These are phyloP conservation scores for Pseudocercospora ulei DNA, from an alignment of 2,329 filamentous ascomycete genomes.

Conservation along the genomic window DNA sequence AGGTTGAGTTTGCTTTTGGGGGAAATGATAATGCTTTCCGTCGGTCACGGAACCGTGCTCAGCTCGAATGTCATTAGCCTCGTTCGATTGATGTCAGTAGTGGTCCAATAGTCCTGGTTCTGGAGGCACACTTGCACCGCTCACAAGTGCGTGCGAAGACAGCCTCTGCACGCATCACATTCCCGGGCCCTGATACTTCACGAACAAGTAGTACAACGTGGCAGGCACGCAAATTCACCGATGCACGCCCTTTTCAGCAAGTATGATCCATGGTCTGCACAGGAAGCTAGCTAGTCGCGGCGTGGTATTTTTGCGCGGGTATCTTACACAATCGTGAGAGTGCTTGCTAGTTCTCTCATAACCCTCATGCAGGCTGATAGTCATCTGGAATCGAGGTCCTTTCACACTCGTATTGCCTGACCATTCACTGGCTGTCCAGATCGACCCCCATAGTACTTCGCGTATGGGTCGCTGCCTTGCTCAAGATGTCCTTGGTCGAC, in stretches of 20 bases:
- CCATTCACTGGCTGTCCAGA: constrained; percentile 1
- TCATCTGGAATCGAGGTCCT: constrained; percentile 6
- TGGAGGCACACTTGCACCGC: too few species aligned
- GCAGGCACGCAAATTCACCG: not conserved
- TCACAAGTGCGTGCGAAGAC: too few species aligned
- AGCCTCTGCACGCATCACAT: too few species aligned
- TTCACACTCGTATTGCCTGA: not conserved
- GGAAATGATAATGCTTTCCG: too few species aligned
- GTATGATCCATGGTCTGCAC: constrained; percentile 4
- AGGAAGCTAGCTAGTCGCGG: constrained; percentile 9
- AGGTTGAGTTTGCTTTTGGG: too few species aligned
- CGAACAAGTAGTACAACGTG: too few species aligned
- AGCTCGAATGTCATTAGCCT: too few species aligned
- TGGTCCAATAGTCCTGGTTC: too few species aligned
- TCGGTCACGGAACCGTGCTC: too few species aligned
- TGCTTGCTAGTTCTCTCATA: constrained; percentile 1
- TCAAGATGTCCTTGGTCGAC: not conserved
- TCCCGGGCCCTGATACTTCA: too few species aligned
- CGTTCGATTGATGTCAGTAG: too few species aligned
- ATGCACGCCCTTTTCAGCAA: not conserved
- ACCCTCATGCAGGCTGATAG: not conserved
- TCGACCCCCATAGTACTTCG: not conserved
- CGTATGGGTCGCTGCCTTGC: not conserved
- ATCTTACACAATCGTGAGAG: constrained; percentile 9
- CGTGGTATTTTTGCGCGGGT: constrained; percentile 5